phyloP scores from a whole-genome alignment of 2,329 filamentous ascomycete species.

The Dryadomyces sulphureus region DNA sequence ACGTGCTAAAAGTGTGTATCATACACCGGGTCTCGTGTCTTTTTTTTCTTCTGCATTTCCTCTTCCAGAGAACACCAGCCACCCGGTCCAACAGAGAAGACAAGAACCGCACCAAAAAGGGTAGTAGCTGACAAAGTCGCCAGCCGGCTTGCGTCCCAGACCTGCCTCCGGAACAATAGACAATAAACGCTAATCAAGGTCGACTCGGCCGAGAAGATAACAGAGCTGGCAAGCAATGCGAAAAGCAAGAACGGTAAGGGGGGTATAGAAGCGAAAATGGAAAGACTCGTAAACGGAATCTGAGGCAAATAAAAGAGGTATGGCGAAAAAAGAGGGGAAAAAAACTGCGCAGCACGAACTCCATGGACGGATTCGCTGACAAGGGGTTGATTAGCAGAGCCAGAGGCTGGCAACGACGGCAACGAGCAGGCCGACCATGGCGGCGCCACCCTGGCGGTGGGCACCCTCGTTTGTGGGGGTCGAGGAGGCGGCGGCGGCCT shows the following conservation, averaged over 20 bases:
- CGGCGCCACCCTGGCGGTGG: constrained; percentile 30
- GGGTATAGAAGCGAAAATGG: constrained; percentile 2
- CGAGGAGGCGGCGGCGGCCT: constrained; percentile 10
- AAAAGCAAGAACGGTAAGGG: not conserved
- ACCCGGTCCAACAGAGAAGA: not conserved
- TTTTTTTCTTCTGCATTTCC: not conserved
- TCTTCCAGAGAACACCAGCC: not conserved
- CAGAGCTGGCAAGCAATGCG: not conserved
- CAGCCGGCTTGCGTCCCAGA: too few relatives aligned
- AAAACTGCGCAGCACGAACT: too few relatives aligned
- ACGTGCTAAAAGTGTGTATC: not conserved
- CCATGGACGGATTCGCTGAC: too few relatives aligned
- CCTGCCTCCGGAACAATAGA: not conserved
- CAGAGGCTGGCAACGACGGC: constrained; percentile 38
- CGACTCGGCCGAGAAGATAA: too few relatives aligned
- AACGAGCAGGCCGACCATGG: constrained; percentile 38
- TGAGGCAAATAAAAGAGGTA: too few relatives aligned
- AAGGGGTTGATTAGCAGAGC: constrained; percentile 29
- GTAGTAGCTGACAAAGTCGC: too few relatives aligned
- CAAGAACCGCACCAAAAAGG: not conserved
- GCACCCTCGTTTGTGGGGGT: constrained; percentile 24
- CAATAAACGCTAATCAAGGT: too few relatives aligned
- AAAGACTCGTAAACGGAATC: too few relatives aligned
- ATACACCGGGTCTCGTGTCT: not conserved
- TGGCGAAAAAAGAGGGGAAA: not conserved